Base-by-base conservation (phyloP, 345 rosid species). In the Aquilaria malaccensis region DNA sequence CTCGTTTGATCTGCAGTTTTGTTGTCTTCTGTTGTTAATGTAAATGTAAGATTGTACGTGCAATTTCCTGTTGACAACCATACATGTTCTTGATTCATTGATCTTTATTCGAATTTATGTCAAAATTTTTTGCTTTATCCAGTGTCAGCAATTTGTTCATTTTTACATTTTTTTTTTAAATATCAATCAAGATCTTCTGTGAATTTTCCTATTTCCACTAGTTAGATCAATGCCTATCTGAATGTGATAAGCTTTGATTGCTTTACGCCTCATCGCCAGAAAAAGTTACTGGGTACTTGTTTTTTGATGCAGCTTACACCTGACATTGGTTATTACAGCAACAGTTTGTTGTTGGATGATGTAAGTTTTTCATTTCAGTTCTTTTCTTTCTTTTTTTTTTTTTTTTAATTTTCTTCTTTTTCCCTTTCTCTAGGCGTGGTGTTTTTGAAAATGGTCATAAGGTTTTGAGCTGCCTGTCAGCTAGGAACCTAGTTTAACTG, bases 331-430 rank as follows among this genome's bases (percentile, higher is more conserved):
- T 62, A 72, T 89, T 55, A 93, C 98, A 30, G 96, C 98, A 14
- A 85, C 96, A 43, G 85, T 87, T 62, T 87, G 96, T 72, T 93
- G 98, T 72, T 87, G 97, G 98, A 89, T 93, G 97, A 93, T 93
- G 98, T 93, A 80, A 78, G 92, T 78, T 71, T 3, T 22, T 22
- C 55, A 54, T 60, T 22, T 22, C 22, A 22, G 22, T 22, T 22
- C 22, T 22, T 22, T 22, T 22, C 22, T 22, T 22, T 22, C 1
- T 22, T 22, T 22, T 22, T 22, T 22, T 22, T 22, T 22, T 22
- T 22, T 52, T 61, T 62, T 30, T 63, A 33, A 33, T 11, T 30
- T 56, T 55, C 55, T 10, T 30, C 10, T 58, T 22, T 57, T 60
- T 50, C 67, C 55, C 45, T 54, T 63, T 54, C 61, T 2, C 66